Conservation (phyloP, 2,329 filamentous ascomycete species). For the Neobulgaria alba region DNA sequence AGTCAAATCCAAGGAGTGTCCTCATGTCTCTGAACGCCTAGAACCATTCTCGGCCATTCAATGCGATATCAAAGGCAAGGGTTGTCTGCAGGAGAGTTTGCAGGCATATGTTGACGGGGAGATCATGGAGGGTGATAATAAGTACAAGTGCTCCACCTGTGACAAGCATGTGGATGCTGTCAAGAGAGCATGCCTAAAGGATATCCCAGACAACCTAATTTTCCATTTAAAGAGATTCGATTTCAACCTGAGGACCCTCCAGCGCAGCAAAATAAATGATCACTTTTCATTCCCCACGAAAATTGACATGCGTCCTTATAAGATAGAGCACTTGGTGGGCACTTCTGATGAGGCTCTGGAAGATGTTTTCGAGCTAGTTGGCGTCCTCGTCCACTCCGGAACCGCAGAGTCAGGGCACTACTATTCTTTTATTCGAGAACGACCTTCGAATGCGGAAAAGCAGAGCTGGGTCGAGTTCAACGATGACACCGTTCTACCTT, state of each 20-base stretch:
- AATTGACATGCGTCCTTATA: slow-evolving; percentile 86
- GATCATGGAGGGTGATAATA: slow-evolving; percentile 95
- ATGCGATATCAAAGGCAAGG: slow-evolving; percentile 92
- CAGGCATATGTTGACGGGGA: slow-evolving; percentile 95
- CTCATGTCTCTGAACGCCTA: slow-evolving; percentile 82
- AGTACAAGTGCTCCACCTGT: slow-evolving; percentile 92
- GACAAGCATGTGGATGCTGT: slow-evolving; percentile 86
- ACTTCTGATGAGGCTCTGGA: slow-evolving; percentile 44
- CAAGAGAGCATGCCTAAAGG: slow-evolving; percentile 84
- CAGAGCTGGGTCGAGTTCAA: slow-evolving; percentile 84
- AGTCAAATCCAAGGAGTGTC: slow-evolving; percentile 88
- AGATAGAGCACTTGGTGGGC: slow-evolving; percentile 71
- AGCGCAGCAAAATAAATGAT: slow-evolving; percentile 91
- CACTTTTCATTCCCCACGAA: slow-evolving; percentile 77
- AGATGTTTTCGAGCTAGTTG: slow-evolving; percentile 89
- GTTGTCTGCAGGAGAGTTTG: slow-evolving; percentile 73
- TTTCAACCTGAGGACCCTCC: slow-evolving; percentile 67
- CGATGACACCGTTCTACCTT: slow-evolving; percentile 70
- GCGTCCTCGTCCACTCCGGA: slow-evolving; percentile 85
- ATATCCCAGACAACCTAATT: slow-evolving; percentile 87
- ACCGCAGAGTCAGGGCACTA: slow-evolving; percentile 94
- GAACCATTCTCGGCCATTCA: slow-evolving; percentile 93
- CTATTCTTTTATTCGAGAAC: slow-evolving; percentile 87
- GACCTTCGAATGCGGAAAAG: slow-evolving; percentile 44
- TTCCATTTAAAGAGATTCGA: slow-evolving; percentile 89